Base-by-base conservation (phyloP, 768 basidiomycete species). In the Termitomyces sp. region DNA sequence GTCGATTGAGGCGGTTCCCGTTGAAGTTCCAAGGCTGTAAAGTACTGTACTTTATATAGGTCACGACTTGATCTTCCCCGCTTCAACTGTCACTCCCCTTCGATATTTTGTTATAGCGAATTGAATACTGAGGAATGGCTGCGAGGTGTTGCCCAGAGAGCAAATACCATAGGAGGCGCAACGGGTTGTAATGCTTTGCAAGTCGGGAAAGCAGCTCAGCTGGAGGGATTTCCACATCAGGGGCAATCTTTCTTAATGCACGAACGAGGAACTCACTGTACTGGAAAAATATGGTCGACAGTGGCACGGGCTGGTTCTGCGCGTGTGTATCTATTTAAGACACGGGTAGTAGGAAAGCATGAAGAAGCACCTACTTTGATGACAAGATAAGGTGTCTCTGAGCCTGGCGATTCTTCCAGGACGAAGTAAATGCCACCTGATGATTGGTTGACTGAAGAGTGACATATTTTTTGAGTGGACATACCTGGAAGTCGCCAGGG, bases 401-500 rank as follows among this genome's bases (percentile, higher is more conserved):
- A 57, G 58, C 54, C 62, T 65, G 59, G 50, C 45, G 65, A 51
- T 59, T 58, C 53, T 66, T 66, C 53, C 62, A 66, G 71, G 32
- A 15, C 64, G 53, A 70, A 69, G 60, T 66, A 71, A 9, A 72
- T 64, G 7, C 70, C 71, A 35, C 70, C 72, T 73, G 35, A 14
- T 8, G 2, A 22, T 9, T 11, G 6, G 19, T 32, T 34, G 2
- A 32, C n/a, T 32, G n/a, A 11, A 28, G 40, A 10, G 19, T 41
- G 40, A 41, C 38, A 37, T 40, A 40, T 9, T 17, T 40, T 7
- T 40, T 3, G 40, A 41, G 19, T 8, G 17, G n/a, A 40, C 40
- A 41, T 53, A 88, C 94, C 90, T 55, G 96, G 93, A 8, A 97
- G 64, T 28, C 96, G 77, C 62, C 79, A 77, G 1, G 92, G 85